Conservation (phyloP, 257 asterid genomes). For the Solanum sejunctum region DNA sequence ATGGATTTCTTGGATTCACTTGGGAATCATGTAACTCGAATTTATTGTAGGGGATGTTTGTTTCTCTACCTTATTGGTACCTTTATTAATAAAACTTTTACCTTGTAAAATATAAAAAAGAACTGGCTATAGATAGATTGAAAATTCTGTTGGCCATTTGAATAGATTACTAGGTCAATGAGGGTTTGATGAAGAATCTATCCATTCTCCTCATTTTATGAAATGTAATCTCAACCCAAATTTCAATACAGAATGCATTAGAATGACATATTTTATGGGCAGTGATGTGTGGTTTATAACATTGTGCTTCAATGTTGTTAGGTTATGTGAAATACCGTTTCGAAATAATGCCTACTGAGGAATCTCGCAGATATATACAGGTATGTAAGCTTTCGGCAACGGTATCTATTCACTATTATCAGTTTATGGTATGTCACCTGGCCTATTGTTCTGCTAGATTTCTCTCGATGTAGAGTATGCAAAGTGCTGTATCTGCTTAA, state of each 20-base stretch:
- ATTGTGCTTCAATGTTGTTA: slow-evolving; percentile 16
- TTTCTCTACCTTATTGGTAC: background rate
- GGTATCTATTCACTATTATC: background rate
- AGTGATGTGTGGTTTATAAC: background rate
- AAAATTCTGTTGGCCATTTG: background rate
- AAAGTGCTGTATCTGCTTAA: slow-evolving; percentile 81
- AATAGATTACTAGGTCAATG: background rate
- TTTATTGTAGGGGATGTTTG: background rate
- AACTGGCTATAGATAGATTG: background rate
- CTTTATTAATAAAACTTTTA: background rate
- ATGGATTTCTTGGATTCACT: background rate
- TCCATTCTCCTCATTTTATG: background rate
- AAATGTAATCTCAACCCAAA: background rate
- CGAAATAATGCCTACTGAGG: slow-evolving; percentile 56
- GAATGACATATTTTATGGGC: background rate
- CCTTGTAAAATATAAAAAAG: background rate
- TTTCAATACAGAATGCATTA: background rate
- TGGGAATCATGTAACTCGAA: background rate
- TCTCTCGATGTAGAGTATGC: slow-evolving; percentile 73
- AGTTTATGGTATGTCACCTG: slow-evolving; percentile 1
- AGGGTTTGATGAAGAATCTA: background rate
- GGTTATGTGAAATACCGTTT: slow-evolving; percentile 70
- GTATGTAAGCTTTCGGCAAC: slow-evolving; percentile 10
- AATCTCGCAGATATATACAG: slow-evolving; percentile 52
- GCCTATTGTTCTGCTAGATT: slow-evolving; percentile 28